Conservation (phyloP, 176 grass and related monocot species). For the Carex scoparia region DNA sequence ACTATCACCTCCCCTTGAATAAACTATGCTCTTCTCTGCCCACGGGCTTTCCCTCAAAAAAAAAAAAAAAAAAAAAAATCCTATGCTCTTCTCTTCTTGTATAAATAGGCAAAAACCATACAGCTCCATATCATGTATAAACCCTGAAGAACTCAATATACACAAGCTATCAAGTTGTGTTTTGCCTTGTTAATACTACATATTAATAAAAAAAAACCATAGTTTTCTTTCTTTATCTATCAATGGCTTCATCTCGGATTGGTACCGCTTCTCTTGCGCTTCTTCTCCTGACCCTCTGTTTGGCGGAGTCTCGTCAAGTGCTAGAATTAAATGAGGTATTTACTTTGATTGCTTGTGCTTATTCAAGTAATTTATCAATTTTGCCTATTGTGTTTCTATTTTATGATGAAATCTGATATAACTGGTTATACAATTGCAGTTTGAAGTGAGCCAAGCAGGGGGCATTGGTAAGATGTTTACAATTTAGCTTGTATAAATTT, state of each 20-base stretch:
- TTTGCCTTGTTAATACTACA: background rate
- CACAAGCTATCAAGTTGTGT: background rate
- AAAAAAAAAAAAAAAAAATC: too few relatives aligned
- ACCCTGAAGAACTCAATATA: background rate
- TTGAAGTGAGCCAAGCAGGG: background rate
- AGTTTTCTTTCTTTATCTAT: background rate
- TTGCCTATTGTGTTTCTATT: background rate
- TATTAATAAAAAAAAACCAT: background rate
- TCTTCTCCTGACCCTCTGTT: conserved; percentile 10
- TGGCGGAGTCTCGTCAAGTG: conserved; percentile 15
- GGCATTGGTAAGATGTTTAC: background rate
- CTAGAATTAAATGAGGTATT: conserved; percentile 13
- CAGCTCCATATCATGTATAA: background rate
- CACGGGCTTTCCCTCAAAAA: too few relatives aligned
- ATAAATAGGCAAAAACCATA: conserved; percentile 20
- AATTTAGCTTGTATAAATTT: background rate
- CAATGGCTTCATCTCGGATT: conserved; percentile 28
- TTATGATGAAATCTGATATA: background rate
- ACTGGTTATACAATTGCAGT: background rate
- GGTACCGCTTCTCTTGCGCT: conserved; percentile 14
- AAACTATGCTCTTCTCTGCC: background rate
- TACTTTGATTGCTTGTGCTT: background rate
- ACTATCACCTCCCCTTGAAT: background rate
- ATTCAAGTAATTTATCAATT: background rate
- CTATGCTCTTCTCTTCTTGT: background rate